These are phyloP conservation scores for Euphorbia peplus DNA, from an alignment of 345 rosid genomes.

Conservation along the genomic window DNA sequence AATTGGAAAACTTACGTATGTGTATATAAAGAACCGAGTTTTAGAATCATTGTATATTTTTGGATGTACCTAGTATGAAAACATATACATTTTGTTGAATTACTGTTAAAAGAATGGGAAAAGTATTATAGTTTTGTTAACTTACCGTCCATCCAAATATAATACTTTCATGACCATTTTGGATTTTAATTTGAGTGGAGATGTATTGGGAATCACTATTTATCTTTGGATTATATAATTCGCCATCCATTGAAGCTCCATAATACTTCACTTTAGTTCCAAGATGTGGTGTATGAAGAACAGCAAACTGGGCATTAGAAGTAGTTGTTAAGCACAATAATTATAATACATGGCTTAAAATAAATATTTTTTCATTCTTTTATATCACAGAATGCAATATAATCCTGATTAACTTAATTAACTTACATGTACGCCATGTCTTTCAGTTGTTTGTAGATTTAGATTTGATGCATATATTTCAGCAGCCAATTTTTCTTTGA, in stretches of 20 bases:
- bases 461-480: no score
- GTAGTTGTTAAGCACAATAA: no score
- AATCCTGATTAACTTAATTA: no score
- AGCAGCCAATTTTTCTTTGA: no score
- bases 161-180: background rate
- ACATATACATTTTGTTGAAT: no score
- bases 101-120: no score
- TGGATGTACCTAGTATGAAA: background rate
- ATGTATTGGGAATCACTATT: background rate
- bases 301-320: background rate
- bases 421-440: no score
- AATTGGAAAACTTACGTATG: background rate
- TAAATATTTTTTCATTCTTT: no score
- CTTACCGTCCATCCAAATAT: background rate
- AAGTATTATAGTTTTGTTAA: no score
- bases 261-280: background rate
- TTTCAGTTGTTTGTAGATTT: no score
- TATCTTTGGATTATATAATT: background rate
- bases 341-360: no score
- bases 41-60: background rate
- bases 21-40: background rate
- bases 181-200: background rate
- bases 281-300: background rate
- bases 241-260: background rate
- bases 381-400: no score